Conservation (phyloP, 139 green algal species). For the Volvox africanus region DNA sequence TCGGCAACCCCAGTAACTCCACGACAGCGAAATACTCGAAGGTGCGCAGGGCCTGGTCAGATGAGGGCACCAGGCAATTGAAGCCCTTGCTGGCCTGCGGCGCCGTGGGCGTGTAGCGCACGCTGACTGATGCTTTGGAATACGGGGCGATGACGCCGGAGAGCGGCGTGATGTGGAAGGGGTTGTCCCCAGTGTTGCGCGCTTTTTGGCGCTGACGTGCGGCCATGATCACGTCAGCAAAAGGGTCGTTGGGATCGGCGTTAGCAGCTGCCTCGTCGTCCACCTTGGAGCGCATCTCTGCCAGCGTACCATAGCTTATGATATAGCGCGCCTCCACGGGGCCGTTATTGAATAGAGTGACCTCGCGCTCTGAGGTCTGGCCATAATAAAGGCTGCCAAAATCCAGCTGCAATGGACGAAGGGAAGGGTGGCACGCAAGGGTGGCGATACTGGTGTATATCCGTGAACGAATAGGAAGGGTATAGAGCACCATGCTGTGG, state of each 20-base stretch:
- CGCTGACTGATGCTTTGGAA: conserved; percentile 31
- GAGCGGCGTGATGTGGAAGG: conserved; percentile 59
- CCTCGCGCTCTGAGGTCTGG: conserved; percentile 26
- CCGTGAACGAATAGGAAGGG: too few species aligned
- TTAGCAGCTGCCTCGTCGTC: conserved; percentile 45
- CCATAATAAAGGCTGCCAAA: conserved; percentile 47
- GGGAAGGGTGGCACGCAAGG: too few species aligned
- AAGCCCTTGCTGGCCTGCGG: conserved; percentile 51
- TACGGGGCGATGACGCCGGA: conserved; percentile 47
- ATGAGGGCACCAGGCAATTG: not conserved
- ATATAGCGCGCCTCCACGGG: conserved; percentile 58
- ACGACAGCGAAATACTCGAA: conserved; percentile 61
- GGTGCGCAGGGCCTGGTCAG: conserved; percentile 38
- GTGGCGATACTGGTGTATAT: too few species aligned
- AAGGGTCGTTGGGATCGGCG: conserved; percentile 57
- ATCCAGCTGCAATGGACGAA: conserved; percentile 10
- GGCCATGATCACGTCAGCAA: conserved; percentile 57
- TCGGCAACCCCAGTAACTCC: conserved; percentile 46
- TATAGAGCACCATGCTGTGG: too few species aligned
- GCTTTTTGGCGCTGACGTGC: conserved; percentile 61
- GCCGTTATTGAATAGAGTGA: conserved; percentile 63
- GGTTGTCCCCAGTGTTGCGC: conserved; percentile 56
- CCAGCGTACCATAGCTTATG: conserved; percentile 53
- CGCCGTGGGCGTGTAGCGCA: conserved; percentile 50
- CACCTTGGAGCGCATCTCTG: conserved; percentile 55